A percentile compares a stretch with the other conserved stretches of the same genome.
Conservation (phyloP, 2,329 filamentous ascomycete genomes). For the Corniculantispora saksenae region DNA sequence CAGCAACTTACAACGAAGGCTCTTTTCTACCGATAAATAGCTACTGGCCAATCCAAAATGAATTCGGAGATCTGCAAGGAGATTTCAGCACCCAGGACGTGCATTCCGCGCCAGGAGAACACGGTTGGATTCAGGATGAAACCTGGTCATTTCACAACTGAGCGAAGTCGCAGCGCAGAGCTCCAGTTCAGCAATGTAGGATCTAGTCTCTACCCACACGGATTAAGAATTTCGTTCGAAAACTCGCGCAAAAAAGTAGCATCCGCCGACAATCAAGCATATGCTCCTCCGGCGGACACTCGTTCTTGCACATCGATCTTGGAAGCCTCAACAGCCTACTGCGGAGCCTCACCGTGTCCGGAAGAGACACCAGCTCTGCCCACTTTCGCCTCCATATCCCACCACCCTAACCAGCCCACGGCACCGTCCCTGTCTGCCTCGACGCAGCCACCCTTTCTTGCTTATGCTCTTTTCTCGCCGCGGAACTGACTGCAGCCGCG, state of each 20-base stretch:
- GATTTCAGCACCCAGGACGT: neutral
- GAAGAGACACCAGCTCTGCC: neutral
- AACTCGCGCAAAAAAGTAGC: neutral
- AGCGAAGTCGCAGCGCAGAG: no score
- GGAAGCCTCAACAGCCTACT: neutral
- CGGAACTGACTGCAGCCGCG: neutral
- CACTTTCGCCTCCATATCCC: neutral
- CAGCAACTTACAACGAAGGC: neutral
- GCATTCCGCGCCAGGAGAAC: neutral
- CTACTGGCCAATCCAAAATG: neutral
- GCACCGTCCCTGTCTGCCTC: slow-evolving; percentile 8
- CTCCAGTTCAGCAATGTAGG: neutral
- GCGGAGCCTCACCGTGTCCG: neutral
- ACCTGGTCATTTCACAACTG: no score
- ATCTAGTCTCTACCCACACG: neutral
- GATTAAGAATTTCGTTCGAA: neutral
- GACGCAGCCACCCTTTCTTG: neutral
- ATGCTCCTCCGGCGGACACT: neutral
- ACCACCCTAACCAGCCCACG: neutral
- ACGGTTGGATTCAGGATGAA: slow-evolving; percentile 8
- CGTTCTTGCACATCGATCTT: neutral
- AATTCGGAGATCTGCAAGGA: neutral
- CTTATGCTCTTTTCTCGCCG: neutral
- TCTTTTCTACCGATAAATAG: neutral
- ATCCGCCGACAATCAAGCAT: neutral